Base-by-base conservation (phyloP, 176 grass and related monocot species). In the Eleusine indica region DNA sequence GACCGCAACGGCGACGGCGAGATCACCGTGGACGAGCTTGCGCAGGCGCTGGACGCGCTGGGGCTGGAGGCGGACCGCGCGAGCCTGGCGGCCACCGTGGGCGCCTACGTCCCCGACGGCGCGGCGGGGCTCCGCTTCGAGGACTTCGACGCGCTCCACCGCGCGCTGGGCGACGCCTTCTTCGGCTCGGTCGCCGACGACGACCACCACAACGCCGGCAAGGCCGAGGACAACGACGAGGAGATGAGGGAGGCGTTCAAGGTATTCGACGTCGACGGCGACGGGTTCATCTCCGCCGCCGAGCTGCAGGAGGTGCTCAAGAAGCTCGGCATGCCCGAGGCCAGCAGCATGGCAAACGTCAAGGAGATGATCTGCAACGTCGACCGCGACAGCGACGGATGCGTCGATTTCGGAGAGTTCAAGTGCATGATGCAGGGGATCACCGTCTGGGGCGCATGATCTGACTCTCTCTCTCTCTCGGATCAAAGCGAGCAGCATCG, bases 1-100 rank as follows among this genome's bases (percentile, higher is more conserved):
- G 92, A 94, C 89, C 83, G 79, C 73, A 91, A 94, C 86, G 84
- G 89, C 89, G 89, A 94, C 89, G 92, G 89, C 30, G 84, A 94
- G 87, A 94, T 94, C 87, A 91, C 92, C 17, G 89, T 94, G 29
- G 86, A 89, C 62, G 92, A 94, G 92, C 80, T 94, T 58, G 86
- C 81, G 53, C 49, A 89, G 81, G 92, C 92, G 80, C 86, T 94
- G n/a, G 92, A 94, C 84, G 80, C 86, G 76, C 81, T 94, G 21
- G 89, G 92, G 53, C 92, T 94, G 18, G 92, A 76, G 21, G 92
- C 84, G 19, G 87, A 94, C 78, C 78, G 76, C 76, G 77, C 18
- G 1, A 38, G 76, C 30, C 81, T 94, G 11, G 67, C 62, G 32
- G 39, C 84, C 77, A 89, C 87, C 5, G 78, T 91, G 0, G 87